Evolutionary conservation across 768 basidiomycete species (phyloP), one percentile per base, ranked within the genome.

Genomic region (Lentinula sp.): DNA sequence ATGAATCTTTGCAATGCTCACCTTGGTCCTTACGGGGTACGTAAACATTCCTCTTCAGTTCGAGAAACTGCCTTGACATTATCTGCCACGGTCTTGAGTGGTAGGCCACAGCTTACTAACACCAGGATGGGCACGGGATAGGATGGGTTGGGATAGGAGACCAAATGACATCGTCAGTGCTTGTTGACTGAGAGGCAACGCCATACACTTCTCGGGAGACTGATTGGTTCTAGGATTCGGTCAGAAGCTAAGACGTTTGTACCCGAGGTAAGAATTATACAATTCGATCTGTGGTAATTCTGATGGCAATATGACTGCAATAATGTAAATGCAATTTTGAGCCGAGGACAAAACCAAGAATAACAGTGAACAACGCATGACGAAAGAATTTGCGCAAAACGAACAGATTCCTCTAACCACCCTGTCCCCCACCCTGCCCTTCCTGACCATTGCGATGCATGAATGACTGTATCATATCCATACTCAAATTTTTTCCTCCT

Each of bases 381-480:
- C 13, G n/a, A 43, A n/a, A 16, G 2, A 18, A 13, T 5, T 20
- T 5, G 6, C 43, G 15, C 9, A 23, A 20, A 20, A 10, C 46
- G 12, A 23, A 48, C 46, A 7, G 1, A 2, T n/a, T 10, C 23
- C 20, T n/a, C 20, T 48, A 48, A 13, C 46, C 46, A 20, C 18
- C 2, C 20, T 48, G 20, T 4, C 46, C 46, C 7, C 46, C 46
- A 53, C 51, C 51, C 51, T 53, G 28, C 4, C 51, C 51, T 53
- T 53, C 51, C 20, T 35, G 33, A 6, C 46, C 46, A 20, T 53
- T 53, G 7, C 54, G 36, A 39, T 56, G 36, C n/a, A 56, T 39
- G 15, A 56, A 56, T 13, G 54, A 56, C 18, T 56, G 54, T 13
- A 56, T 18, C 54, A 56, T 42, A 10, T 56, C 54, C 54, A 56